A percentile compares a stretch with the other conserved stretches of the same genome.
Evolutionary conservation across 1,139 yeast genomes (phyloP).

Genomic region (Neolecta irregularis): DNA sequence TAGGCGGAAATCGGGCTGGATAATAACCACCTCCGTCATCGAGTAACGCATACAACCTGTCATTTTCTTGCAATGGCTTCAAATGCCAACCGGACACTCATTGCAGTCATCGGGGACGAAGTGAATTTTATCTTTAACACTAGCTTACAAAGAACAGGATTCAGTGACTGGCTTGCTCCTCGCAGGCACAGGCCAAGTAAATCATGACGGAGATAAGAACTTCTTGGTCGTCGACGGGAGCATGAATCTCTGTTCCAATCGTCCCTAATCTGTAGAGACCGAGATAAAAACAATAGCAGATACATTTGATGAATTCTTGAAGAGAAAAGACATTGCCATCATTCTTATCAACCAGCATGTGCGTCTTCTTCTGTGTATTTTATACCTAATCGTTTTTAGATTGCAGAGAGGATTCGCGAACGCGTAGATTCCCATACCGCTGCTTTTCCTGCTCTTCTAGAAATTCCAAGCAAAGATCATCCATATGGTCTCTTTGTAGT

Average conservation of each 20-base stretch:
- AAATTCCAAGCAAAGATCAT: slow-evolving; percentile 95
- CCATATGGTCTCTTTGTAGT: slow-evolving; percentile 64
- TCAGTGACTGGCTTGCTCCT: slow-evolving; percentile 88
- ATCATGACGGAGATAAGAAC: slow-evolving; percentile 56
- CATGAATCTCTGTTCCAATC: background rate
- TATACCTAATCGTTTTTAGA: slow-evolving; percentile 13
- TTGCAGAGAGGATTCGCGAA: slow-evolving; percentile 79
- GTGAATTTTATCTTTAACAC: slow-evolving; percentile 6
- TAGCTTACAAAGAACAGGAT: slow-evolving; percentile 29
- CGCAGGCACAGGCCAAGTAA: slow-evolving; percentile 90
- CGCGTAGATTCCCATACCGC: slow-evolving; percentile 69
- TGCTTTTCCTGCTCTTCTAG: slow-evolving; percentile 92
- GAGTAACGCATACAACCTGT: no score
- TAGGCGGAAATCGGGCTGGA: no score
- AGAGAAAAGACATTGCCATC: slow-evolving; percentile 83
- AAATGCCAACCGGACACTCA: slow-evolving; percentile 62
- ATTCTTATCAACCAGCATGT: slow-evolving; percentile 79
- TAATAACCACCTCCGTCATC: no score
- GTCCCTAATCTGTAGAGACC: slow-evolving; percentile 29
- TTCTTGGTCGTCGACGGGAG: slow-evolving; percentile 63
- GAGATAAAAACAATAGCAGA: slow-evolving; percentile 57
- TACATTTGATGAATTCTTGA: slow-evolving; percentile 62
- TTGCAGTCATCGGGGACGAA: slow-evolving; percentile 93
- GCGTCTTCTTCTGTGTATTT: slow-evolving; percentile 10
- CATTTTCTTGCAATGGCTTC: no score